A percentile compares a stretch with the other conserved stretches of the same genome.
phyloP scores from a whole-genome alignment of 164 flowering plant genomes.

The Umbellularia californica region DNA sequence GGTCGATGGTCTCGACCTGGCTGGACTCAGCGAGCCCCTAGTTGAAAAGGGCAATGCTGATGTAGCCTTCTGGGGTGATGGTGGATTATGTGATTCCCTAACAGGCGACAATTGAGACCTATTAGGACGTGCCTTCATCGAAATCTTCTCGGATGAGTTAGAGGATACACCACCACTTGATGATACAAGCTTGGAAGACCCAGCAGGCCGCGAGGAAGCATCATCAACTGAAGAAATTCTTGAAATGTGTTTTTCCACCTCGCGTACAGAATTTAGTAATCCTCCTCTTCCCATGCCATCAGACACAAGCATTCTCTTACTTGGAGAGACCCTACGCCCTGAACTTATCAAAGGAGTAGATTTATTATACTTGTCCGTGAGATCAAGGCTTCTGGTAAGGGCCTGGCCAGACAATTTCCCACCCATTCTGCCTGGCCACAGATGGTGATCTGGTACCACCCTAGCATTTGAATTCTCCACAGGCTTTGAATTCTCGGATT shows the following conservation, averaged over 20 bases:
- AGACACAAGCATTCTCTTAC: conserved; percentile 35
- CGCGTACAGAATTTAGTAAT: conserved; percentile 44
- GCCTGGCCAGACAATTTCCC: conserved; percentile 45
- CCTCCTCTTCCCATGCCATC: conserved; percentile 34
- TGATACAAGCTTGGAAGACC: conserved; percentile 20
- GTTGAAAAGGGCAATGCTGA: conserved; percentile 34
- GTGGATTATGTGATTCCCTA: conserved; percentile 37
- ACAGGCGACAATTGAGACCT: conserved; percentile 27
- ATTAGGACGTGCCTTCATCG: conserved; percentile 18
- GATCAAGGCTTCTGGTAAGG: conserved; percentile 51
- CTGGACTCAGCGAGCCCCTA: conserved; percentile 65
- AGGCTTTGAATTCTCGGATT: conserved; percentile 82
- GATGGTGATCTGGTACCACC: conserved; percentile 59
- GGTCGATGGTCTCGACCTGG: conserved; percentile 51
- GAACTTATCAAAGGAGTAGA: conserved; percentile 23
- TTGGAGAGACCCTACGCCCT: conserved; percentile 41
- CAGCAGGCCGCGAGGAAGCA: conserved; percentile 19
- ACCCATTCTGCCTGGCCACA: conserved; percentile 70
- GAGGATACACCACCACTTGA: conserved; percentile 12
- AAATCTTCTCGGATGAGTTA: conserved; percentile 37
- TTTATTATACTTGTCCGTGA: conserved; percentile 35
- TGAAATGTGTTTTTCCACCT: conserved; percentile 22
- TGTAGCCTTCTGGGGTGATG: conserved; percentile 53
- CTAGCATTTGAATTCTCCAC: conserved; percentile 50
- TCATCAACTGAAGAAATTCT: conserved; percentile 28